Conservation (phyloP, 495 filamentous ascomycete species). For the Chaetomium fimeti region DNA sequence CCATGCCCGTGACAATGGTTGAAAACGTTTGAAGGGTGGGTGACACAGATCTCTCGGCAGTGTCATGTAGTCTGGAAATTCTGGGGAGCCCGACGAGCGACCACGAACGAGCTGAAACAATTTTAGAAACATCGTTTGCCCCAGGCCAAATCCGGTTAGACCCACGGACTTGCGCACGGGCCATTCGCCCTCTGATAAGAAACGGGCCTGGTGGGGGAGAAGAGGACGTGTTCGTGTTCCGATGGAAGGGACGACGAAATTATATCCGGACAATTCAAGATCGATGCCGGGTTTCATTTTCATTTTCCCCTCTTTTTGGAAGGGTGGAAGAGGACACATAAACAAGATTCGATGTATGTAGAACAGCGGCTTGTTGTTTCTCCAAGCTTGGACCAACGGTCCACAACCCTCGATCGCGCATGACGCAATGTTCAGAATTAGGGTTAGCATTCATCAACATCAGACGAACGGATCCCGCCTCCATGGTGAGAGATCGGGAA, state of each 20-base stretch:
- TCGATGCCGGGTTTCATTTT: too few relatives aligned
- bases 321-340: too few relatives aligned
- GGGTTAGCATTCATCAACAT: constrained; percentile 3
- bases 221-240: too few relatives aligned
- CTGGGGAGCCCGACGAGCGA: background rate
- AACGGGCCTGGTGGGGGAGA: too few relatives aligned
- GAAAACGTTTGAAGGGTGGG: background rate
- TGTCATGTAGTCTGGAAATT: background rate
- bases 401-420: background rate
- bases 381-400: too few relatives aligned
- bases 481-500: background rate
- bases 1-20: background rate
- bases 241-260: too few relatives aligned
- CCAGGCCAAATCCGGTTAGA: background rate
- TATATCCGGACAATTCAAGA: too few relatives aligned
- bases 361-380: too few relatives aligned
- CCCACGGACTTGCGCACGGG: background rate
- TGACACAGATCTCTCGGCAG: constrained; percentile 6
- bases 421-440: constrained; percentile 11
- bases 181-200: too few relatives aligned
- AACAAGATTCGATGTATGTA: too few relatives aligned
- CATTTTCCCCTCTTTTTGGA: too few relatives aligned
- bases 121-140: background rate
- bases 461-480: background rate
- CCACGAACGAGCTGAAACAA: constrained; percentile 1